Base-by-base conservation (phyloP, 495 filamentous ascomycete genomes). In the Evernia prunastri region DNA sequence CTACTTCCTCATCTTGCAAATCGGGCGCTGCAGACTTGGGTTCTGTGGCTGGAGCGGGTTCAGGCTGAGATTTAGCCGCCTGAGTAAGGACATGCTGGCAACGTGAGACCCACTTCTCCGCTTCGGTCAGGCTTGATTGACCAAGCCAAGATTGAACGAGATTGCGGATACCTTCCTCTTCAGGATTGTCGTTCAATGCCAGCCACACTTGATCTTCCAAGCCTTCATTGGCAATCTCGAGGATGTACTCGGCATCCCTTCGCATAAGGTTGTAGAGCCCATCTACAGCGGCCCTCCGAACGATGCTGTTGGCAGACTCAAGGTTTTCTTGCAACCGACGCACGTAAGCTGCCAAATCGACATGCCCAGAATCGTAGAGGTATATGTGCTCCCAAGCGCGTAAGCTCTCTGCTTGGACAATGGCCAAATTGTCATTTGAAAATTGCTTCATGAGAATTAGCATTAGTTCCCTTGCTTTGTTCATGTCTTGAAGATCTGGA, bases 231-330 rank as follows among this genome's bases (percentile, higher is more conserved):
- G 90, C 90, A 4, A 86, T 83, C 63, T 79, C 71, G 17, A 97
- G 80, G 25, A 97, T 90, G 43, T 88, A 84, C 59, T 87, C 80
- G 1, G 92, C 88, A 75, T 97, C 86, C 54, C 91, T 82, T 72
- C 96, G 92, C 92, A 99, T 96, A 29, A 97, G 77, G 61, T 95
- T 96, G 70, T 92, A 94, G 11, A 99, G 77, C 23, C 90, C 92
- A 72, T 95, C 89, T 18, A 96, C 83, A 23, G 92, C 90, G 54
- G 90, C 86, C 67, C 92, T 86, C 61, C 88, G 81, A 56, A 96
- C 82, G 54, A 86, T 79, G 2, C 79, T 73, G 66, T 85, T 79
- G 31, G 82, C 75, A 11, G 89, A 90, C 36, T 84, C 81, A 51
- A 97, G 81, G 66, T 91, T 86, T 18, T 80, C 82, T 71, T 97